Conservation (phyloP, 225 moss, liverwort and hornwort genomes). For the Pleurozium schreberi region DNA sequence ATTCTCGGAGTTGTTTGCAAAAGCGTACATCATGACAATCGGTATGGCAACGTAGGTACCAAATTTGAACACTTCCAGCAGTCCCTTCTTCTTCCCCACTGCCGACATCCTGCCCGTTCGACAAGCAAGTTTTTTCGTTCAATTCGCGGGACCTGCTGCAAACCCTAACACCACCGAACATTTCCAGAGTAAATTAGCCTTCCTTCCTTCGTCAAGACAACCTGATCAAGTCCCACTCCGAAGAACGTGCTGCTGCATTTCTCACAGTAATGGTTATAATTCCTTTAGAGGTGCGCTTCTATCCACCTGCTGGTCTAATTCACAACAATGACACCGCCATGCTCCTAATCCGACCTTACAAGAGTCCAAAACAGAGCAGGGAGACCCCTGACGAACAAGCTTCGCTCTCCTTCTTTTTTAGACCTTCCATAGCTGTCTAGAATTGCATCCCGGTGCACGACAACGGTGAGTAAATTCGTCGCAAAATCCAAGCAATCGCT, state of each 20-base stretch:
- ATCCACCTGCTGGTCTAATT: not conserved
- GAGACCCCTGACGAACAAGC: not conserved
- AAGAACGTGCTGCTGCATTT: not conserved
- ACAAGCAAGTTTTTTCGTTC: not conserved
- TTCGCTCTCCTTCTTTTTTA: not conserved
- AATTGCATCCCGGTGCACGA: not conserved
- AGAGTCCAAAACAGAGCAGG: not conserved
- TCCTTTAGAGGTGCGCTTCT: not conserved
- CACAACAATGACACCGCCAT: not conserved
- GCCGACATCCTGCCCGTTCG: conserved; percentile 40
- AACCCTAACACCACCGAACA: not conserved
- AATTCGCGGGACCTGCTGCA: not conserved
- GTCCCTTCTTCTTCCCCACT: conserved; percentile 53
- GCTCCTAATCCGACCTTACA: not conserved
- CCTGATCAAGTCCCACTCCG: not conserved
- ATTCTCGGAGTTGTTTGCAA: conserved; percentile 74
- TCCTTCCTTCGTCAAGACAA: too few species aligned
- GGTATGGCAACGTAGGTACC: conserved; percentile 69
- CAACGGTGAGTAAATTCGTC: not conserved
- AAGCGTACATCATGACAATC: conserved; percentile 72
- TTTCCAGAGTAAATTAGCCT: too few species aligned
- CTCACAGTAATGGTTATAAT: not conserved
- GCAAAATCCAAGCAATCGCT: not conserved
- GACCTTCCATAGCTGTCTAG: not conserved
- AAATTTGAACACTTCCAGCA: conserved; percentile 75